These are phyloP conservation scores for Strigomonas oncopelti DNA, from an alignment of 208 protist species.

Conservation along the genomic window DNA sequence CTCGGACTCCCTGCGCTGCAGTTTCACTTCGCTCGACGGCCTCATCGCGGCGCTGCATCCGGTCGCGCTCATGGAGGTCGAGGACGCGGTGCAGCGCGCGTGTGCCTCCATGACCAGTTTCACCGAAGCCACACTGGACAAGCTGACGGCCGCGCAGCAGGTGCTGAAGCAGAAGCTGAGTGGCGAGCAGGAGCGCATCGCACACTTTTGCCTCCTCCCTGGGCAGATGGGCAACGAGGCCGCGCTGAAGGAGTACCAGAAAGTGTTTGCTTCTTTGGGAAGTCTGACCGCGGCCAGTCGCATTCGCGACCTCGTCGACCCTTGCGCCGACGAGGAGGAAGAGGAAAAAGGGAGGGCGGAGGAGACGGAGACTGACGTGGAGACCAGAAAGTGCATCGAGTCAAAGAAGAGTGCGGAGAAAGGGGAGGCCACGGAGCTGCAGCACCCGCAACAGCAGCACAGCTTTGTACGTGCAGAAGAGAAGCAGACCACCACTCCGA, in stretches of 20 bases:
- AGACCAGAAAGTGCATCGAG: no score
- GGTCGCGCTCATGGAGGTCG: slow-evolving; percentile 22
- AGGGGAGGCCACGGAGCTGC: no score
- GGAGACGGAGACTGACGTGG: no score
- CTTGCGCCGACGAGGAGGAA: not conserved
- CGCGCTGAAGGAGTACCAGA: slow-evolving; percentile 10
- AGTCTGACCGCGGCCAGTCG: not conserved
- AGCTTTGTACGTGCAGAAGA: not conserved
- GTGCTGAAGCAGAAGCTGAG: slow-evolving; percentile 1
- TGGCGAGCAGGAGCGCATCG: not conserved
- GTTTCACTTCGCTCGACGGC: slow-evolving; percentile 46
- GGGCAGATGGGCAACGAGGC: not conserved
- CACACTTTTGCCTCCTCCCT: slow-evolving; percentile 10
- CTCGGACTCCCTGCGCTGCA: slow-evolving; percentile 11
- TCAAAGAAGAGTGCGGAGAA: no score
- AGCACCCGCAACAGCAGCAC: slow-evolving; percentile 9
- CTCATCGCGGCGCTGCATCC: slow-evolving; percentile 49
- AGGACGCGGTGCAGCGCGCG: not conserved
- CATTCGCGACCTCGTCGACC: no score
- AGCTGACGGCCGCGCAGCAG: not conserved
- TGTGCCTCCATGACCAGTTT: no score
- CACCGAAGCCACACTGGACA: not conserved
- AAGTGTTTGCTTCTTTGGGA: slow-evolving; percentile 7
- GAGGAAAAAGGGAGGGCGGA: not conserved
- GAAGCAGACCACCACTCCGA: not conserved